A percentile compares a stretch with the other conserved stretches of the same genome.
These are phyloP conservation scores for Eremomyces bilateralis DNA, from an alignment of 495 filamentous ascomycete genomes.

Conservation along the genomic window DNA sequence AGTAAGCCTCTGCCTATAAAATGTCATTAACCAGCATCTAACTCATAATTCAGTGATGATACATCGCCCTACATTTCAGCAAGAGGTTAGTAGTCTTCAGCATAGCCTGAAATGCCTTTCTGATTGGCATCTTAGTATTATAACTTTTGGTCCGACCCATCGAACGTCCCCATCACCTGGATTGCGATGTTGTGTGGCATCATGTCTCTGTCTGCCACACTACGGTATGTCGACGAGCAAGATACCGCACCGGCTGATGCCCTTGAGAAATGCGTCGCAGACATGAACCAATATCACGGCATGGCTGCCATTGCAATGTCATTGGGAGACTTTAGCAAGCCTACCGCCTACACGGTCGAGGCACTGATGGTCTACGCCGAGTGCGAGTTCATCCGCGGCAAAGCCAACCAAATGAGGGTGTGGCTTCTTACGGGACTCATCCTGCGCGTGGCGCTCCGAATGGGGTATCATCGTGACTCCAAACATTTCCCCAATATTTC, in stretches of 20 bases:
- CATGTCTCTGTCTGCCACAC: constrained; percentile 13
- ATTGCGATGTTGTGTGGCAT: constrained; percentile 16
- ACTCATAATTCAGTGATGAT: constrained; percentile 8
- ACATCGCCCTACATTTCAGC: constrained; percentile 18
- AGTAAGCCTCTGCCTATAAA: not conserved
- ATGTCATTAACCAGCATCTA: constrained; percentile 1
- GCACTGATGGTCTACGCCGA: constrained; percentile 15
- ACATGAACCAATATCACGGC: constrained; percentile 12
- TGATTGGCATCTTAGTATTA: too few relatives aligned
- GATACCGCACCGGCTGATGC: constrained; percentile 3
- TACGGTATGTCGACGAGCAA: constrained; percentile 6
- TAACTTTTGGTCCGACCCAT: constrained; percentile 17
- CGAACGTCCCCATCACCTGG: constrained; percentile 15
- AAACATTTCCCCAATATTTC: constrained; percentile 15
- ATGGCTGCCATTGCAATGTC: constrained; percentile 15
- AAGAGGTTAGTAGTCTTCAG: too few relatives aligned
- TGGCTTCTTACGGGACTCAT: constrained; percentile 18
- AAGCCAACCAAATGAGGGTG: constrained; percentile 14
- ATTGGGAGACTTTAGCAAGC: constrained; percentile 15
- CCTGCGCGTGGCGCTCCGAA: constrained; percentile 15
- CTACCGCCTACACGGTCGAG: constrained; percentile 16
- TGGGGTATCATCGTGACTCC: constrained; percentile 20
- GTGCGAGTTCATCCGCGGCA: constrained; percentile 12
- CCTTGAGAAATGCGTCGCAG: constrained; percentile 1
- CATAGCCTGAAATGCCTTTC: too few relatives aligned